Conservation (phyloP, 1,284 basidiomycete genomes). For the Fistulina hepatica region DNA sequence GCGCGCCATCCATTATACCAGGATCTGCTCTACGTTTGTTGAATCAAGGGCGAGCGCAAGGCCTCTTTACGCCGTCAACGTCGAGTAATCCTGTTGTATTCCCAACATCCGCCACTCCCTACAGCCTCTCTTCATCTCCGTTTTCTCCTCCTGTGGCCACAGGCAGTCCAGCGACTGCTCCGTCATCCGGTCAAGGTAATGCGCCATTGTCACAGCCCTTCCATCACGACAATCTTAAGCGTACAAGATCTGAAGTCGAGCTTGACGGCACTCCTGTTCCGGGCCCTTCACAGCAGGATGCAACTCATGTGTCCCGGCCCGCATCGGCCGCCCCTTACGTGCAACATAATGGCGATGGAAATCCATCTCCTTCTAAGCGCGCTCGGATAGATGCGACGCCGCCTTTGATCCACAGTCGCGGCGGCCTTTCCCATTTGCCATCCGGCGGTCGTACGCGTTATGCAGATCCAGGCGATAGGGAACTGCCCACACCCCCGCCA, state of each 20-base stretch:
- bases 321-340: conserved; percentile 32
- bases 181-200: too few relatives aligned
- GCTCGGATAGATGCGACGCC: conserved; percentile 44
- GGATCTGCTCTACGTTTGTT: conserved; percentile 69
- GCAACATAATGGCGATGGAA: conserved; percentile 38
- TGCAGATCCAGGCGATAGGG: conserved; percentile 12
- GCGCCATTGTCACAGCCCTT: too few relatives aligned
- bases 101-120: conserved; percentile 27
- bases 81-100: conserved; percentile 38
- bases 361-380: conserved; percentile 56
- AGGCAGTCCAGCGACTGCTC: conserved; percentile 42
- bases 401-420: conserved; percentile 5
- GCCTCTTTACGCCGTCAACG: conserved; percentile 72
- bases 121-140: conserved; percentile 31
- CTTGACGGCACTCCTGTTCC: too few relatives aligned
- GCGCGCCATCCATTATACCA: conserved; percentile 72
- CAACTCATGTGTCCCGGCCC: conserved; percentile 35
- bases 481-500: conserved; percentile 24
- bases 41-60: conserved; percentile 76
- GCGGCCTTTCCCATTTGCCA: background rate
- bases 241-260: too few relatives aligned
- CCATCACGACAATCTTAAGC: too few relatives aligned
- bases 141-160: conserved; percentile 37
- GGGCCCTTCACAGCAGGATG: too few relatives aligned
- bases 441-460: background rate